These are phyloP conservation scores for Citrullus colocynthis DNA, from an alignment of 306 rosid genomes.

Conservation along the genomic window DNA sequence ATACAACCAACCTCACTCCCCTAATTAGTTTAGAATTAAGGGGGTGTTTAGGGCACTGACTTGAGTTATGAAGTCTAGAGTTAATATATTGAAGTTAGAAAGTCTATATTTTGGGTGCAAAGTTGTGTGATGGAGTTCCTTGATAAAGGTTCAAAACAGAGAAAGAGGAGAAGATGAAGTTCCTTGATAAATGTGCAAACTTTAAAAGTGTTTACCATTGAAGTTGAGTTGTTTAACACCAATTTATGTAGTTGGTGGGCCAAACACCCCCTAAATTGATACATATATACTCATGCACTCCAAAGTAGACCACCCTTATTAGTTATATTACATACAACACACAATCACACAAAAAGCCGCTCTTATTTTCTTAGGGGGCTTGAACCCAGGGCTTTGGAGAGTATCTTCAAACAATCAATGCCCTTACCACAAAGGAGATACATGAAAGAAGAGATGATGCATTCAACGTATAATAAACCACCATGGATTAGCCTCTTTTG, in stretches of 20 bases:
- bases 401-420: not conserved
- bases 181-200: too few relatives aligned
- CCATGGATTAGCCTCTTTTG: not conserved
- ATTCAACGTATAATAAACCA: not conserved
- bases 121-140: too few relatives aligned
- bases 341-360: not conserved
- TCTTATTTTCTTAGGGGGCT: not conserved
- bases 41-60: too few relatives aligned
- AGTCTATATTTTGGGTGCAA: too few relatives aligned
- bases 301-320: not conserved
- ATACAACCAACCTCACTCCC: not conserved
- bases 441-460: not conserved
- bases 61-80: too few relatives aligned
- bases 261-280: not conserved
- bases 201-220: too few relatives aligned
- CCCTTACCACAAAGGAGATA: not conserved
- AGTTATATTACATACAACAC: not conserved
- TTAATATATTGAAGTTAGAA: too few relatives aligned
- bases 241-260: too few relatives aligned
- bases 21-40: not conserved
- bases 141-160: too few relatives aligned
- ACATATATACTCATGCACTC: not conserved
- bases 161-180: too few relatives aligned
- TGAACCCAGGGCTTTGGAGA: not conserved
- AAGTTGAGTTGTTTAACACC: too few relatives aligned